Evolutionary conservation across 2,329 filamentous ascomycete species (phyloP).

Genomic region (Chrysosphaeria jannelii): DNA sequence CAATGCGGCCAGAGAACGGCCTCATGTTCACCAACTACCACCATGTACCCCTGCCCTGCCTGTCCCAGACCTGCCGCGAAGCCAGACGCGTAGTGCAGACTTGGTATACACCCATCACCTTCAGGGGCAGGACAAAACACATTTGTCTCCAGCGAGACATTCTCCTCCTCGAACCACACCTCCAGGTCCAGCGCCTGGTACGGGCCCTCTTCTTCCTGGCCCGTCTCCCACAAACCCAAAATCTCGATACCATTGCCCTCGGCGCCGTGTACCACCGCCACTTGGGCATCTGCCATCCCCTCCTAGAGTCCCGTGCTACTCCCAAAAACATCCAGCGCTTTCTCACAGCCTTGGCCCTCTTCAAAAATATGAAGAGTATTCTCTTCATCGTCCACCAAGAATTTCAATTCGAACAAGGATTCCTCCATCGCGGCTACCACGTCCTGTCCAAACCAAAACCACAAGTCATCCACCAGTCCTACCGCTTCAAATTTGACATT

Average conservation of each 20-base stretch:
- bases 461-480: slow-evolving; percentile 14
- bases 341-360: slow-evolving; percentile 12
- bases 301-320: slow-evolving; percentile 14
- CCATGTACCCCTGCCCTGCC: slow-evolving; percentile 14
- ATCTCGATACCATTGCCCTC: slow-evolving; percentile 13
- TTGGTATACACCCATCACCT: slow-evolving; percentile 14
- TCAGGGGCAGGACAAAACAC: slow-evolving; percentile 16
- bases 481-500: slow-evolving; percentile 17
- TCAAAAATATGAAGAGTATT: slow-evolving; percentile 12
- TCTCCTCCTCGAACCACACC: slow-evolving; percentile 16
- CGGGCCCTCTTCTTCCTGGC: slow-evolving; percentile 16
- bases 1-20: slow-evolving; percentile 11
- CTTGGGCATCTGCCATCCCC: slow-evolving; percentile 15
- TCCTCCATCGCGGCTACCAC: slow-evolving; percentile 5
- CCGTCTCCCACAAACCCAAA: slow-evolving; percentile 14
- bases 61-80: slow-evolving; percentile 15
- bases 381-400: slow-evolving; percentile 17
- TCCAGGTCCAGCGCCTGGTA: slow-evolving; percentile 16
- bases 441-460: background rate
- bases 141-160: slow-evolving; percentile 16
- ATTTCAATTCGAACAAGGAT: slow-evolving; percentile 15
- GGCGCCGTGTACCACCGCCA: slow-evolving; percentile 16
- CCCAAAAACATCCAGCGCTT: slow-evolving; percentile 15
- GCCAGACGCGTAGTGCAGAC: slow-evolving; percentile 13
- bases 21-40: slow-evolving; percentile 17